These are phyloP conservation scores for Pluteus cervinus DNA, from an alignment of 768 basidiomycete species.

Conservation along the genomic window DNA sequence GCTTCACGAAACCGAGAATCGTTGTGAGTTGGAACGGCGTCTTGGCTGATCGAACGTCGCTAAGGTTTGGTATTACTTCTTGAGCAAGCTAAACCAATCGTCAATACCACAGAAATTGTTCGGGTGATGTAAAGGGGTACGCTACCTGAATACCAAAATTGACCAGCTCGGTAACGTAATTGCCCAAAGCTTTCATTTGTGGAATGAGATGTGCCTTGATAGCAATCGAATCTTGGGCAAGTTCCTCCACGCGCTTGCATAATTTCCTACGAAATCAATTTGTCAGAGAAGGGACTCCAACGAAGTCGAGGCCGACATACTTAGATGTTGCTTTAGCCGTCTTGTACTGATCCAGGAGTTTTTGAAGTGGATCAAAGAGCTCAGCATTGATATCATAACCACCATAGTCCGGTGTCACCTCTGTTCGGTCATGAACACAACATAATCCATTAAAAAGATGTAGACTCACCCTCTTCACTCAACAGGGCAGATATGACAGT, in stretches of 20 bases:
- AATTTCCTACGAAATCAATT: conserved; percentile 60
- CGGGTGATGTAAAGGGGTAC: conserved; percentile 1
- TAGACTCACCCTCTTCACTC: conserved; percentile 64
- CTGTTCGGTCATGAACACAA: conserved; percentile 28
- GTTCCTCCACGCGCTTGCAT: conserved; percentile 76
- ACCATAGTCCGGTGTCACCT: conserved; percentile 67
- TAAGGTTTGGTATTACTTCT: conserved; percentile 80
- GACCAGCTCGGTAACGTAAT: conserved; percentile 72
- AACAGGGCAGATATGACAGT: conserved; percentile 71
- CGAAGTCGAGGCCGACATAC: conserved; percentile 32
- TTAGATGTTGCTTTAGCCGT: conserved; percentile 74
- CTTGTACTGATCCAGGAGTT: conserved; percentile 76
- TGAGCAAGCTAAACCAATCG: conserved; percentile 68
- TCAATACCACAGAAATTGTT: background rate
- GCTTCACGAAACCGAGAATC: conserved; percentile 64
- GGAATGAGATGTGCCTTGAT: conserved; percentile 66
- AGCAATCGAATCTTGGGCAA: conserved; percentile 65
- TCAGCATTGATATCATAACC: conserved; percentile 70
- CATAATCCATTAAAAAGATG: background rate
- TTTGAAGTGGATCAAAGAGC: conserved; percentile 78
- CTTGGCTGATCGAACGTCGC: conserved; percentile 75
- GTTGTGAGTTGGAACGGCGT: conserved; percentile 69
- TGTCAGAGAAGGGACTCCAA: background rate
- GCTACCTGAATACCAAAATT: conserved; percentile 88
- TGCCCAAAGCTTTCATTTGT: conserved; percentile 67